A percentile compares a stretch with the other conserved stretches of the same genome.
Evolutionary conservation across 495 filamentous ascomycete genomes (phyloP).

Genomic region (Geopyxis carbonaria): DNA sequence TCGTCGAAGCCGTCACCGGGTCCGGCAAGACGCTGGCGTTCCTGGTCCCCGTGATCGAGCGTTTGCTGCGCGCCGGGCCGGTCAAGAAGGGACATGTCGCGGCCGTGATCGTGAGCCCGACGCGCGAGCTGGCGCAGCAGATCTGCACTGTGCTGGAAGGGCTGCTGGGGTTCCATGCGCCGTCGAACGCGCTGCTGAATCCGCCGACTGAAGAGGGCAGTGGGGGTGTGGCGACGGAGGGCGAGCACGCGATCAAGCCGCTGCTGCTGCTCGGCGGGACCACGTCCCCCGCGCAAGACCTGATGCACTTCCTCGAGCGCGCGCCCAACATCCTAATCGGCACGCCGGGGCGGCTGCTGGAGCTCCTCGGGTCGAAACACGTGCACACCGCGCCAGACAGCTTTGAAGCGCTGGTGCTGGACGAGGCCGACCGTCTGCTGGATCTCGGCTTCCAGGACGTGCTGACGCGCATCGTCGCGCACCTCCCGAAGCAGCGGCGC

Average conservation of each 20-base stretch:
- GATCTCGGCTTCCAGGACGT: conserved; percentile 93
- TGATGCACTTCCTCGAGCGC: conserved; percentile 57
- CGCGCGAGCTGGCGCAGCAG: conserved; percentile 78
- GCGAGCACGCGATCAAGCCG: conserved; percentile 40
- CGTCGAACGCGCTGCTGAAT: conserved; percentile 49
- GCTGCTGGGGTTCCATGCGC: conserved; percentile 63
- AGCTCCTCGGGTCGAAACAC: conserved; percentile 75
- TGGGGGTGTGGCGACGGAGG: conserved; percentile 9
- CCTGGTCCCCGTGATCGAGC: conserved; percentile 74
- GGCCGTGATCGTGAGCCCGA: conserved; percentile 81
- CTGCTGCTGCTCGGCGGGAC: conserved; percentile 82
- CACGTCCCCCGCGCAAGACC: conserved; percentile 66
- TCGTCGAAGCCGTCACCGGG: conserved; percentile 92
- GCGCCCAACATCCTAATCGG: conserved; percentile 76
- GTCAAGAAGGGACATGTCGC: conserved; percentile 77
- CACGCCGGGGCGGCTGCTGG: conserved; percentile 76
- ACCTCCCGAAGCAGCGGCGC: conserved; percentile 78
- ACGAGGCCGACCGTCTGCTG: conserved; percentile 82
- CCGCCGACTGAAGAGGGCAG: conserved; percentile 34
- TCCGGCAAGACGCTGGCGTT: conserved; percentile 90
- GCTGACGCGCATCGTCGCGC: conserved; percentile 63
- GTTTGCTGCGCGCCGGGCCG: conserved; percentile 48
- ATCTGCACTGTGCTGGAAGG: conserved; percentile 68
- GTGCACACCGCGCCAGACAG: conserved; percentile 76
- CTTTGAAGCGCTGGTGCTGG: conserved; percentile 78